Percentiles rank a stretch among this genome's conserved stretches.
phyloP scores from a whole-genome alignment of 495 filamentous ascomycete species.

The Aspergillus ellipticus region DNA sequence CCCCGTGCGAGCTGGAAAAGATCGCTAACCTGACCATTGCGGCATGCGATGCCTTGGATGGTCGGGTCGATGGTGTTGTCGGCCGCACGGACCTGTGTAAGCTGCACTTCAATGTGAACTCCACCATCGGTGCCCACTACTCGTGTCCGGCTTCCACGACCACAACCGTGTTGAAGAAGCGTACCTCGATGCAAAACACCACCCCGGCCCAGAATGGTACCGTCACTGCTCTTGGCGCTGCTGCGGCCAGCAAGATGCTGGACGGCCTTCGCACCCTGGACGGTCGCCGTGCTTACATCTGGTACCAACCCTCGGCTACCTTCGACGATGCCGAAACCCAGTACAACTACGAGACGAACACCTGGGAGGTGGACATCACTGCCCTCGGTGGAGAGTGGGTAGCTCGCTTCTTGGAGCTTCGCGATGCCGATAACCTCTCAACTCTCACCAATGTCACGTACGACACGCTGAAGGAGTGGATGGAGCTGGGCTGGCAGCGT shows the following conservation, averaged over 20 bases:
- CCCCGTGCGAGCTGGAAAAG: slow-evolving; percentile 47
- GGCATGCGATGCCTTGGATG: slow-evolving; percentile 52
- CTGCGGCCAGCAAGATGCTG: slow-evolving; percentile 28
- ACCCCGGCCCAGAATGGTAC: slow-evolving; percentile 29
- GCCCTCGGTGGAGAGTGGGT: slow-evolving; percentile 24
- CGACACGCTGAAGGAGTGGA: slow-evolving; percentile 47
- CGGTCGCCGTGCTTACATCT: slow-evolving; percentile 31
- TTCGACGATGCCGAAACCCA: slow-evolving; percentile 23
- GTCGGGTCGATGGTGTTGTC: slow-evolving; percentile 49
- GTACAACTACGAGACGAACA: slow-evolving; percentile 16
- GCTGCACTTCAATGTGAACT: slow-evolving; percentile 40
- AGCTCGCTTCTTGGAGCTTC: slow-evolving; percentile 23
- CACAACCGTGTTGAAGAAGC: slow-evolving; percentile 33
- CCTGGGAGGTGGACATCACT: slow-evolving; percentile 21
- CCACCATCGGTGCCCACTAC: slow-evolving; percentile 45
- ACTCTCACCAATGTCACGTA: slow-evolving; percentile 42
- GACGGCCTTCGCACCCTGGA: slow-evolving; percentile 28
- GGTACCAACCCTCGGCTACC: slow-evolving; percentile 26
- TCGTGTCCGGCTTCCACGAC: slow-evolving; percentile 39
- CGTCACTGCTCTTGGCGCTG: slow-evolving; percentile 24
- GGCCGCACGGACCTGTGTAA: slow-evolving; percentile 49
- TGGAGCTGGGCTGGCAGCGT: slow-evolving; percentile 25
- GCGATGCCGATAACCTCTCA: slow-evolving; percentile 22
- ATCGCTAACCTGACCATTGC: slow-evolving; percentile 49
- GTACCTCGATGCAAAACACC: slow-evolving; percentile 23